Percentiles rank a stretch among this genome's conserved stretches.
Conservation (phyloP, 306 rosid genomes). For the Castanea crenata region DNA sequence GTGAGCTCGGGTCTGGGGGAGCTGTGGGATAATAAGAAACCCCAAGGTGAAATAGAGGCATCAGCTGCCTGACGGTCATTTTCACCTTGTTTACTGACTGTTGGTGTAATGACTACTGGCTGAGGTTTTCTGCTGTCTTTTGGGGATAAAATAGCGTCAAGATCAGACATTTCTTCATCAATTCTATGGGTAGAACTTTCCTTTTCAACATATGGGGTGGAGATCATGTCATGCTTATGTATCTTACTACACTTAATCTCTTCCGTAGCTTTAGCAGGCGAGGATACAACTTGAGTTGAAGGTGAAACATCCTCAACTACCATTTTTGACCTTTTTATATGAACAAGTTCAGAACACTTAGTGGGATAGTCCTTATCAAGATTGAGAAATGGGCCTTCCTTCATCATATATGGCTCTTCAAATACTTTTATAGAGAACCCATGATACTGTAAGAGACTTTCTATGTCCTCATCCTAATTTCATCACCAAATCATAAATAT, state of each 20-base stretch:
- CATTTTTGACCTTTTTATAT: conserved; percentile 60
- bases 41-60: conserved; percentile 29
- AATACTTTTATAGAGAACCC: conserved; percentile 67
- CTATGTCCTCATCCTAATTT: conserved; percentile 80
- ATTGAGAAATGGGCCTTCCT: conserved; percentile 83
- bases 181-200: conserved; percentile 32
- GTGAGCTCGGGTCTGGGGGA: conserved; percentile 38
- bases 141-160: conserved; percentile 40
- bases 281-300: conserved; percentile 33
- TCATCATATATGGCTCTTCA: conserved; percentile 84
- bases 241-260: conserved; percentile 27
- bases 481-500: conserved; percentile 23
- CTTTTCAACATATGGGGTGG: conserved; percentile 32
- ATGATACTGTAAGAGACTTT: conserved; percentile 72
- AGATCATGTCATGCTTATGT: conserved; percentile 35
- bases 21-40: conserved; percentile 32
- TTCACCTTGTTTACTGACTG: conserved; percentile 28
- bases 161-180: conserved; percentile 57
- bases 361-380: conserved; percentile 73
- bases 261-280: conserved; percentile 37
- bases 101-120: conserved; percentile 28
- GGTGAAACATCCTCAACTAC: conserved; percentile 57
- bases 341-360: conserved; percentile 81
- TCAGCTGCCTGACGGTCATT: conserved; percentile 28
- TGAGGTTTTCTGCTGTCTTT: conserved; percentile 38